These are phyloP conservation scores for Aspergillus intermedius DNA, from an alignment of 2,329 filamentous ascomycete species.

Conservation along the genomic window DNA sequence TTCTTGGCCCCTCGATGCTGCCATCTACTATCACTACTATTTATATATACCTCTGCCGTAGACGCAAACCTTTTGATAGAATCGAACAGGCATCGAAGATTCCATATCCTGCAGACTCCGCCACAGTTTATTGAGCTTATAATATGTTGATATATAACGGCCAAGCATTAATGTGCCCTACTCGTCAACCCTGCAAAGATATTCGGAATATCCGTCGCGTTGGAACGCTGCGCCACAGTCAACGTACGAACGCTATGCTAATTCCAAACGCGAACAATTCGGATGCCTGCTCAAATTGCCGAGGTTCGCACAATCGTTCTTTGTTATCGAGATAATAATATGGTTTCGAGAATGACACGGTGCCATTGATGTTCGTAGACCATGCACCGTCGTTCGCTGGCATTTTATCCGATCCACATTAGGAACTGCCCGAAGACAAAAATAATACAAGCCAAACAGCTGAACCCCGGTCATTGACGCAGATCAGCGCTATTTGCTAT, in stretches of 20 bases:
- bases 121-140: neutral
- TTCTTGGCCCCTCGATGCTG: neutral
- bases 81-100: neutral
- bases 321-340: neutral
- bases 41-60: neutral
- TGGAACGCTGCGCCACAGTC: neutral
- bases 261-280: neutral
- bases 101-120: neutral
- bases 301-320: too few relatives aligned
- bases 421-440: neutral
- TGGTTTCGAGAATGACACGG: neutral
- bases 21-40: neutral
- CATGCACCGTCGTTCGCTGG: neutral
- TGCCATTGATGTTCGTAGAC: neutral
- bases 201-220: neutral
- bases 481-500: neutral
- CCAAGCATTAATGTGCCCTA: neutral
- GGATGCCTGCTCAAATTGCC: neutral
- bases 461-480: neutral
- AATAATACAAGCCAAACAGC: too few relatives aligned
- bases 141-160: neutral
- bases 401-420: neutral
- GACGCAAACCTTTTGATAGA: neutral
- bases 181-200: neutral
- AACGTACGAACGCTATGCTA: neutral